Base-by-base conservation (phyloP, 2,329 filamentous ascomycete genomes). In the Rhinocladiella mackenziei region DNA sequence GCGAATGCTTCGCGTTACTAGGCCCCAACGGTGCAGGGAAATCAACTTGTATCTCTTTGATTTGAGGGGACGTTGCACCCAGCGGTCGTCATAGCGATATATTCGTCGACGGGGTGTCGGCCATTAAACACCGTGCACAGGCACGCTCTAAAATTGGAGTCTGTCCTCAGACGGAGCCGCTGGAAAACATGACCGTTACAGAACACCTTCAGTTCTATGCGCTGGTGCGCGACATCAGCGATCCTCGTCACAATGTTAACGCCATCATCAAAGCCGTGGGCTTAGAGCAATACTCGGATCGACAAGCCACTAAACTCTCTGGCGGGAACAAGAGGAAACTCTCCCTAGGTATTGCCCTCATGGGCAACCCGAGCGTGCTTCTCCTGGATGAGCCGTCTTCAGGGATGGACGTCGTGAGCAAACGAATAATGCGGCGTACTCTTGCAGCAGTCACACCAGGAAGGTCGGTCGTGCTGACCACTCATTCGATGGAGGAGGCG, bases 261-360 rank as follows among this genome's bases (percentile, higher is more conserved):
- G 81, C 85, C 20, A 80, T 95, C 3, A 72, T 95, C n/a, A 71
- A 76, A 23, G 89, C 89, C 1, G 89, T 95, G 1, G 88, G 89
- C 0, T 73, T 96, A 0, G 67, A 74, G 5, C 73, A 76, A 0
- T 94, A 89, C 66, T 70, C 77, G 2, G 73, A 78, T 5, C 78
- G 88, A 18, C 86, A 91, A 76, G 89, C 86, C 0, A 75, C 77
- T 42, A 84, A 85, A 33, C 75, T 96, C 0, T 91, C 85, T 0
- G 89, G 91, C 6, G 91, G 91, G 20, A 96, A 95, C 68, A 94
- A 94, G 69, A 76, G 89, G n/a, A 97, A 96, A 65, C 71, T 97
- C 1, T 87, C 81, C 13, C 75, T 96, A 0, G 89, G 85, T 2
- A 94, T 96, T 43, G 89, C 91, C 0, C 70, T 97, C 1, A 94